These are phyloP conservation scores for Tephrocybe rancida DNA, from an alignment of 768 basidiomycete genomes.

Conservation along the genomic window DNA sequence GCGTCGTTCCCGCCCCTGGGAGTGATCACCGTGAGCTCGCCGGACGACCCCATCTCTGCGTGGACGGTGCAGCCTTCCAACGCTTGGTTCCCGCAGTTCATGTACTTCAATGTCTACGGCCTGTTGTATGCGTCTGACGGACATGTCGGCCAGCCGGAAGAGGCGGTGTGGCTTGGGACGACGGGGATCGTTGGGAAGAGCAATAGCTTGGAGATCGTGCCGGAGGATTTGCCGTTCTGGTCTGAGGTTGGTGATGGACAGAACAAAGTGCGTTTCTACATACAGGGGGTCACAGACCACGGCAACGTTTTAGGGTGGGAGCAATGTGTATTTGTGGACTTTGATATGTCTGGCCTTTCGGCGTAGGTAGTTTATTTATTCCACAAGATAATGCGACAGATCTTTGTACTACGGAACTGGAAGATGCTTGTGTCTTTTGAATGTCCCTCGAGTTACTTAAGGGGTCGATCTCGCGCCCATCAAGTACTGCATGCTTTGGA, in stretches of 20 bases:
- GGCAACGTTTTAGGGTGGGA: conserved; percentile 52
- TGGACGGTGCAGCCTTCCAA: conserved; percentile 57
- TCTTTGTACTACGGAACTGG: too few relatives aligned
- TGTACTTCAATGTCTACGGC: conserved; percentile 73
- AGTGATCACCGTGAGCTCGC: conserved; percentile 32
- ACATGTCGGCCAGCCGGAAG: conserved; percentile 23
- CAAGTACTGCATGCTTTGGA: conserved; percentile 70
- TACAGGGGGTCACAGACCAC: conserved; percentile 67
- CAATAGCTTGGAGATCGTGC: conserved; percentile 33
- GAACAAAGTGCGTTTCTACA: conserved; percentile 48
- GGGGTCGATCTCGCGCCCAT: conserved; percentile 62
- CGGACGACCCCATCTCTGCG: conserved; percentile 55
- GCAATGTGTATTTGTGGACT: conserved; percentile 42
- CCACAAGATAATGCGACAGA: too few relatives aligned
- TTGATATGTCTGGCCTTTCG: conserved; percentile 11
- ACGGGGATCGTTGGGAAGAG: conserved; percentile 41
- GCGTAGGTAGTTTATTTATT: too few relatives aligned
- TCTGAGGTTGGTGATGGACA: conserved; percentile 10
- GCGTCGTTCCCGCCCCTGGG: conserved; percentile 43
- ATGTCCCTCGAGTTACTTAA: too few relatives aligned
- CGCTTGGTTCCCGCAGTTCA: conserved; percentile 51
- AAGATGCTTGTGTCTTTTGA: too few relatives aligned
- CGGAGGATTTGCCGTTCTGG: conserved; percentile 33
- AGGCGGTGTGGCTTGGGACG: conserved; percentile 49
- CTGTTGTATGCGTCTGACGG: conserved; percentile 19